Conservation (phyloP, 2,329 filamentous ascomycete genomes). For the Trichoderma simmonsii region DNA sequence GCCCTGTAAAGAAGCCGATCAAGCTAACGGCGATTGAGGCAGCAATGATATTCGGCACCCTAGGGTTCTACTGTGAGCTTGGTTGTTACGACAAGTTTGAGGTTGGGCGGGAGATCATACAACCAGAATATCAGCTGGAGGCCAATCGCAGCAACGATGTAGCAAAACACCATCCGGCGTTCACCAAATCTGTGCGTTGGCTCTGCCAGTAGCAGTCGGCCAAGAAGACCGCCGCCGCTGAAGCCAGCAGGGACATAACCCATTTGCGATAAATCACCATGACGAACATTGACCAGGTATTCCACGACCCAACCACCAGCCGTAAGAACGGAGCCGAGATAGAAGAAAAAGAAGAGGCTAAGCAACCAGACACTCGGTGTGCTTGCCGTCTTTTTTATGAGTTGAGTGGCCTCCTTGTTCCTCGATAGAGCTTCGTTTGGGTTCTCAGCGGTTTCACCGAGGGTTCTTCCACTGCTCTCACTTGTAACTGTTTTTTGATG, state of each 20-base stretch:
- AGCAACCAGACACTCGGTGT: slow-evolving; percentile 54
- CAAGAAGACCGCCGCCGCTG: slow-evolving; percentile 56
- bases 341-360: slow-evolving; percentile 63
- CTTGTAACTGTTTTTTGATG: slow-evolving; percentile 20
- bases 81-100: neutral
- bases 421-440: neutral
- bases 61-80: slow-evolving; percentile 18
- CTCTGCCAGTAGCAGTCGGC: slow-evolving; percentile 55
- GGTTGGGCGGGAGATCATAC: slow-evolving; percentile 25
- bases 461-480: slow-evolving; percentile 16
- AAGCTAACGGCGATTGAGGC: slow-evolving; percentile 53
- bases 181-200: slow-evolving; percentile 59
- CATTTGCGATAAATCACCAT: slow-evolving; percentile 53
- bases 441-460: neutral
- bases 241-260: slow-evolving; percentile 62
- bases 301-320: slow-evolving; percentile 63
- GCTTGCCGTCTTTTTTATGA: slow-evolving; percentile 45
- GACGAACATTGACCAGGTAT: slow-evolving; percentile 58
- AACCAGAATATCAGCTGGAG: slow-evolving; percentile 61
- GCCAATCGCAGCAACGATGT: slow-evolving; percentile 48
- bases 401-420: slow-evolving; percentile 36
- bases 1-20: slow-evolving; percentile 56
- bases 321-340: slow-evolving; percentile 54
- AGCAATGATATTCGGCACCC: slow-evolving; percentile 43
- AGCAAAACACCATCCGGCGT: slow-evolving; percentile 54